phyloP scores from a whole-genome alignment of 768 basidiomycete species.

The Collybia mongolica region DNA sequence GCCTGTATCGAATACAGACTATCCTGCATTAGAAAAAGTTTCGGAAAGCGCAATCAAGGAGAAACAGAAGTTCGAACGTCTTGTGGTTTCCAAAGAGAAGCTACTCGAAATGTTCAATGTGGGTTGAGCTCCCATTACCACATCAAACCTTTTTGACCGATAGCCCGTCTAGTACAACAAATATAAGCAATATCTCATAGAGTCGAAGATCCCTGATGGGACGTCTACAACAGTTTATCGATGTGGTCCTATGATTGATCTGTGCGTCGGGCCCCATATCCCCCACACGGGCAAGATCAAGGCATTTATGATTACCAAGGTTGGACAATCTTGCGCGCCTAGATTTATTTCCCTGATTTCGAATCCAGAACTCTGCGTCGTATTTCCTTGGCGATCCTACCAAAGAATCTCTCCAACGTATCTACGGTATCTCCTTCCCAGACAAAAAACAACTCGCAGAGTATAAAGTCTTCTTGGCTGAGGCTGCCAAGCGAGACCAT shows the following conservation, averaged over 20 bases:
- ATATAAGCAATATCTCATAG: constrained; percentile 95
- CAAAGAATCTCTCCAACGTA: constrained; percentile 93
- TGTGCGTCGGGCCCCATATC: constrained; percentile 96
- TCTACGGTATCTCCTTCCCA: constrained; percentile 99
- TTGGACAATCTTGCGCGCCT: constrained; percentile 21
- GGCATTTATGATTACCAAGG: constrained; percentile 96
- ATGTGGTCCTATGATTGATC: constrained; percentile 97
- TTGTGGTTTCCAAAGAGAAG: constrained; percentile 92
- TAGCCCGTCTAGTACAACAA: constrained; percentile 83
- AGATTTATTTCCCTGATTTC: not conserved
- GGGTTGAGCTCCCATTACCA: constrained; percentile 22
- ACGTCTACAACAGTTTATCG: constrained; percentile 97
- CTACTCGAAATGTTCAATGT: constrained; percentile 96
- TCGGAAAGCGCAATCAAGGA: constrained; percentile 90
- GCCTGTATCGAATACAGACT: constrained; percentile 79
- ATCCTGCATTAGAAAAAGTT: constrained; percentile 85
- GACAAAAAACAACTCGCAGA: constrained; percentile 94
- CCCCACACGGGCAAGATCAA: constrained; percentile 98
- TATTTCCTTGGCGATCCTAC: constrained; percentile 95
- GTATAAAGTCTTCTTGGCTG: constrained; percentile 93
- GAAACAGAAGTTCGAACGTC: constrained; percentile 94
- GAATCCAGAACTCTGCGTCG: constrained; percentile 84
- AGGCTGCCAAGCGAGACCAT: constrained; percentile 98
- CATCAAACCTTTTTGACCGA: constrained; percentile 4
- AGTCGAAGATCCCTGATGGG: constrained; percentile 94